Percentiles rank a stretch among this genome's conserved stretches.
These are phyloP conservation scores for Pichia exigua DNA, from an alignment of 805 yeast genomes.

Conservation along the genomic window DNA sequence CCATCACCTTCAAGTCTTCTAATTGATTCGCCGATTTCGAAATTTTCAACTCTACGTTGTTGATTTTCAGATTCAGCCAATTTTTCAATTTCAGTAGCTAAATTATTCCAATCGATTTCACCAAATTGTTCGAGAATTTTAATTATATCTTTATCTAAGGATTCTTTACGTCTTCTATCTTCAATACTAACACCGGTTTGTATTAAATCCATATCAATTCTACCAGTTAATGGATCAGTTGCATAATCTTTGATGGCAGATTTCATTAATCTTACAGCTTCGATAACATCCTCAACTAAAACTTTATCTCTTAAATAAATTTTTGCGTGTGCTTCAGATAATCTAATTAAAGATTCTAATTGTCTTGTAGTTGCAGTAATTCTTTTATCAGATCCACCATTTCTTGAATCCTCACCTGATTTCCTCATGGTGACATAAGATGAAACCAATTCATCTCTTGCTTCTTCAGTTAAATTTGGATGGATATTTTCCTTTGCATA, in stretches of 20 bases:
- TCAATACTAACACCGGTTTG: constrained; percentile 93
- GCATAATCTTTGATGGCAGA: constrained; percentile 97
- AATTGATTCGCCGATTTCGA: constrained; percentile 61
- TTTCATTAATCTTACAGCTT: constrained; percentile 86
- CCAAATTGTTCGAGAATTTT: constrained; percentile 43
- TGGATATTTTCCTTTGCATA: constrained; percentile 82
- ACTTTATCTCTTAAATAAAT: constrained; percentile 76
- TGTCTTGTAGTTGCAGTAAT: constrained; percentile 98
- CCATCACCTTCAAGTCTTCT: constrained; percentile 66
- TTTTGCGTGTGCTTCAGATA: constrained; percentile 95
- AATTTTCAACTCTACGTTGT: constrained; percentile 52
- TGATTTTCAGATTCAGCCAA: constrained; percentile 19
- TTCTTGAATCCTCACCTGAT: constrained; percentile 81
- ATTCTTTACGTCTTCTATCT: constrained; percentile 71
- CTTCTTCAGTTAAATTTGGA: constrained; percentile 75
- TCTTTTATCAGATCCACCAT: constrained; percentile 63
- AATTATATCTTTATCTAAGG: constrained; percentile 55
- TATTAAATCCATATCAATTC: constrained; percentile 94
- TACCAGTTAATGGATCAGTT: constrained; percentile 93
- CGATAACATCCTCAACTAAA: constrained; percentile 74
- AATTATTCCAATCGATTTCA: constrained; percentile 48
- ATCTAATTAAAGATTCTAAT: constrained; percentile 88
- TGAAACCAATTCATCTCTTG: constrained; percentile 77
- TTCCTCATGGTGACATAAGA: constrained; percentile 91
- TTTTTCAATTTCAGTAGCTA: constrained; percentile 48